Evolutionary conservation across 805 yeast genomes (phyloP).

Genomic region (Lipomyces sp.): DNA sequence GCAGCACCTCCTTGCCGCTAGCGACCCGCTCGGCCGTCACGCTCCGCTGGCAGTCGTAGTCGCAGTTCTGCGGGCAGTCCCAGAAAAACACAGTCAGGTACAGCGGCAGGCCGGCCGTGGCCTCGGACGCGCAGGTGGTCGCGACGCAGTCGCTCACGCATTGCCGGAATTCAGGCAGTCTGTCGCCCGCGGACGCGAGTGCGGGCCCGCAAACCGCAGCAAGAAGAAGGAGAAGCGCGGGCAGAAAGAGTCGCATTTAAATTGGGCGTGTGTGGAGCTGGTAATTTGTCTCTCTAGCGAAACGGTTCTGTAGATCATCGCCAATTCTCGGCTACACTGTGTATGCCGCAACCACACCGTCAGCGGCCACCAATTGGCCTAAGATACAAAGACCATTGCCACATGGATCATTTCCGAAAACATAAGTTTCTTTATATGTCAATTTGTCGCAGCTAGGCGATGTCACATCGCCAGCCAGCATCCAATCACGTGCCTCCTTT

Average conservation of each 20-base stretch:
- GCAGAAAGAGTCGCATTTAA: background rate
- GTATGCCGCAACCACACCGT: too few species aligned
- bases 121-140: constrained; percentile 38
- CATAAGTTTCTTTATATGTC: too few species aligned
- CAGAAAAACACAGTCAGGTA: constrained; percentile 54
- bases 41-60: constrained; percentile 83
- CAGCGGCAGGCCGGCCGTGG: constrained; percentile 36
- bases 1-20: constrained; percentile 56
- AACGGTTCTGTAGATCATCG: too few species aligned
- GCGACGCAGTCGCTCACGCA: constrained; percentile 45
- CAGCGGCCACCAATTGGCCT: too few species aligned
- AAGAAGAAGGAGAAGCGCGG: background rate
- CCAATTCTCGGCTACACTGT: too few species aligned
- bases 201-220: background rate
- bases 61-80: constrained; percentile 81
- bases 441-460: too few species aligned
- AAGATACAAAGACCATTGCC: too few species aligned
- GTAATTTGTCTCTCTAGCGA: background rate
- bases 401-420: too few species aligned
- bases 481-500: too few species aligned
- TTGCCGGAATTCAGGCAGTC: constrained; percentile 46
- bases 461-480: too few species aligned
- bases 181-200: constrained; percentile 51
- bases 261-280: too few species aligned
- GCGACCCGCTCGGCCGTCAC: constrained; percentile 56